These are phyloP conservation scores for Gillenia trifoliata DNA, from an alignment of 306 rosid species.

Conservation along the genomic window DNA sequence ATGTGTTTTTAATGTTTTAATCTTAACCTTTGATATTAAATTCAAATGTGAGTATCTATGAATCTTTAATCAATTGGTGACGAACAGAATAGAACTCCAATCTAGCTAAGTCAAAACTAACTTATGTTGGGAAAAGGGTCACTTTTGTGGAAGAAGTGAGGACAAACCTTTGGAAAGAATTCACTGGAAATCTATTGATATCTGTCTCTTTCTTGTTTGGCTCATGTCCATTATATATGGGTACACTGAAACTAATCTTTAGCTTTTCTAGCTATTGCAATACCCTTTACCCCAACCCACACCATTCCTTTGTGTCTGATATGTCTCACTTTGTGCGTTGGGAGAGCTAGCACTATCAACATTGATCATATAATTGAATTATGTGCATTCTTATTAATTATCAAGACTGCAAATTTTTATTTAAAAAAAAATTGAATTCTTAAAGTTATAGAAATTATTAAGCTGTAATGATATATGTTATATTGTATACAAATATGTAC, in stretches of 20 bases:
- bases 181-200: conserved; percentile 31
- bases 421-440: not conserved
- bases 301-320: conserved; percentile 18
- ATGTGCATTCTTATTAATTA: not conserved
- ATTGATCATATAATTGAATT: not conserved
- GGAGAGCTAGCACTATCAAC: not conserved
- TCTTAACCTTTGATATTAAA: not conserved
- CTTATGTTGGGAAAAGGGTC: conserved; percentile 24
- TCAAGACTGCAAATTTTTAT: not conserved
- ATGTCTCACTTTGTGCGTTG: not conserved
- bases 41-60: not conserved
- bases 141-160: conserved; percentile 35
- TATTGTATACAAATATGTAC: not conserved
- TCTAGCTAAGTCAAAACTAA: conserved; percentile 17
- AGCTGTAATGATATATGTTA: not conserved
- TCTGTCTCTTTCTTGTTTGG: conserved; percentile 65
- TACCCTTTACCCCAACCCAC: conserved; percentile 2
- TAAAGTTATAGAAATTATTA: not conserved
- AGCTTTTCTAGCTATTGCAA: conserved; percentile 17
- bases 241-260: conserved; percentile 12
- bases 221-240: conserved; percentile 41
- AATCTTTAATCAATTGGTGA: not conserved
- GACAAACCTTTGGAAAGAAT: conserved; percentile 47
- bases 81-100: not conserved
- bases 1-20: too few relatives aligned